A percentile compares a stretch with the other conserved stretches of the same genome.
phyloP scores from a whole-genome alignment of 2,329 filamentous ascomycete genomes.

The Epichloe typhina region DNA sequence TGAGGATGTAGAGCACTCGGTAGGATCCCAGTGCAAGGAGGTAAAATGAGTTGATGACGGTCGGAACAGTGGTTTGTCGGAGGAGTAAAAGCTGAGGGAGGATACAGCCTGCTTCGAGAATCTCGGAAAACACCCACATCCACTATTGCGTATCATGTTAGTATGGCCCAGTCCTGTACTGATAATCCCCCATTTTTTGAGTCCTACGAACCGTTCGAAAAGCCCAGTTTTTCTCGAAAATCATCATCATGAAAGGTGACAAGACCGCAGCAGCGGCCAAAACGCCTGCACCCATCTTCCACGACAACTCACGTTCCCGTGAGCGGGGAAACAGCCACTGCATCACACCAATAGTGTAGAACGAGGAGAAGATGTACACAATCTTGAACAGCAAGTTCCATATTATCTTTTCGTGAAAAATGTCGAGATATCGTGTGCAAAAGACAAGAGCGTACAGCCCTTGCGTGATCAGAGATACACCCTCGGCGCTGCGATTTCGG shows the following conservation, averaged over 20 bases:
- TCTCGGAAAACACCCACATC: conserved; percentile 77
- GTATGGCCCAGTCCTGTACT: not conserved
- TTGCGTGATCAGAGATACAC: conserved; percentile 85
- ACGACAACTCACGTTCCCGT: conserved; percentile 82
- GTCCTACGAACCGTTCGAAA: conserved; percentile 31
- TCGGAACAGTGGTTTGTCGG: conserved; percentile 88
- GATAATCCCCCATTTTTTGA: not conserved
- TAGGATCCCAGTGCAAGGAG: conserved; percentile 79
- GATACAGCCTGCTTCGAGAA: conserved; percentile 82
- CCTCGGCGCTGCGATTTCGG: conserved; percentile 75
- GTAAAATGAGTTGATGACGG: conserved; percentile 95
- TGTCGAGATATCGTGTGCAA: conserved; percentile 71
- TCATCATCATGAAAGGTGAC: conserved; percentile 59
- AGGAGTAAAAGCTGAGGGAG: conserved; percentile 85
- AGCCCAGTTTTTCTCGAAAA: conserved; percentile 43
- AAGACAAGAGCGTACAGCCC: conserved; percentile 79
- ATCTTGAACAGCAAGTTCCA: conserved; percentile 82
- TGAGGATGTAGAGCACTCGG: conserved; percentile 77
- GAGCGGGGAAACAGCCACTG: conserved; percentile 74
- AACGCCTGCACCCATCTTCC: conserved; percentile 70
- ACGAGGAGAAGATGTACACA: conserved; percentile 71
- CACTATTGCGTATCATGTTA: conserved; percentile 37
- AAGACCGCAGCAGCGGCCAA: conserved; percentile 51
- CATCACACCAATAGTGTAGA: conserved; percentile 84
- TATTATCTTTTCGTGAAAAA: conserved; percentile 44